phyloP scores from a whole-genome alignment of 495 filamentous ascomycete genomes.

The Trichocladium uniseriatum region DNA sequence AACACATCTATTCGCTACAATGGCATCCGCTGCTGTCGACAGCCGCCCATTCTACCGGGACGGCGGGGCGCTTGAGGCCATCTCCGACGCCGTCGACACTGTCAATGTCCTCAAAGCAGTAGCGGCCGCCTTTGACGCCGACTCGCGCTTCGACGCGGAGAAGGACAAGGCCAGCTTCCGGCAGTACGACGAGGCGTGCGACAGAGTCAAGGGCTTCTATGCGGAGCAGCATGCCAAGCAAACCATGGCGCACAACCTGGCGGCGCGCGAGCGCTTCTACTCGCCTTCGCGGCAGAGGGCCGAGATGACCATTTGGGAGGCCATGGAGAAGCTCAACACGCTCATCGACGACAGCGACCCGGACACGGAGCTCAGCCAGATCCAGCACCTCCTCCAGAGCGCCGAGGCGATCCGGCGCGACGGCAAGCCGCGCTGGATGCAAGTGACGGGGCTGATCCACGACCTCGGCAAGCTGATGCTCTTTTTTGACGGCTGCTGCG shows the following conservation, averaged over 20 bases:
- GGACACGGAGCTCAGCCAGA: constrained; percentile 72
- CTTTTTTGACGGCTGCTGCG: constrained; percentile 73
- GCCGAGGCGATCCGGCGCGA: constrained; percentile 82
- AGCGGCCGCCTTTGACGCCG: constrained; percentile 48
- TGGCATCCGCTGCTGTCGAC: not conserved
- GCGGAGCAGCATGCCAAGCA: constrained; percentile 75
- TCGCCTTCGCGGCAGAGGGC: constrained; percentile 48
- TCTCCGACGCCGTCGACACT: constrained; percentile 70
- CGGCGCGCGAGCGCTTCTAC: constrained; percentile 61
- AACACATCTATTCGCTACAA: not conserved
- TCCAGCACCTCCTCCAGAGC: constrained; percentile 77
- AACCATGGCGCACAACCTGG: constrained; percentile 75
- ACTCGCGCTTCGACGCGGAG: constrained; percentile 58
- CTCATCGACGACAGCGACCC: constrained; percentile 84
- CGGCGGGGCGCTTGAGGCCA: constrained; percentile 66
- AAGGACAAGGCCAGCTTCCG: constrained; percentile 80
- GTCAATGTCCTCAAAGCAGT: constrained; percentile 66
- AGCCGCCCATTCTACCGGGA: constrained; percentile 31
- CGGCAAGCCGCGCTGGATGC: constrained; percentile 90
- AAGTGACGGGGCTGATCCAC: constrained; percentile 79
- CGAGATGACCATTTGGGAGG: constrained; percentile 78
- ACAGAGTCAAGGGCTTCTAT: constrained; percentile 77
- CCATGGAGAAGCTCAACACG: constrained; percentile 82
- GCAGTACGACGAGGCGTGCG: constrained; percentile 68
- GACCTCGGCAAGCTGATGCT: constrained; percentile 76